Base-by-base conservation (phyloP, 1,284 basidiomycete genomes). In the Heterobasidion occidentale region DNA sequence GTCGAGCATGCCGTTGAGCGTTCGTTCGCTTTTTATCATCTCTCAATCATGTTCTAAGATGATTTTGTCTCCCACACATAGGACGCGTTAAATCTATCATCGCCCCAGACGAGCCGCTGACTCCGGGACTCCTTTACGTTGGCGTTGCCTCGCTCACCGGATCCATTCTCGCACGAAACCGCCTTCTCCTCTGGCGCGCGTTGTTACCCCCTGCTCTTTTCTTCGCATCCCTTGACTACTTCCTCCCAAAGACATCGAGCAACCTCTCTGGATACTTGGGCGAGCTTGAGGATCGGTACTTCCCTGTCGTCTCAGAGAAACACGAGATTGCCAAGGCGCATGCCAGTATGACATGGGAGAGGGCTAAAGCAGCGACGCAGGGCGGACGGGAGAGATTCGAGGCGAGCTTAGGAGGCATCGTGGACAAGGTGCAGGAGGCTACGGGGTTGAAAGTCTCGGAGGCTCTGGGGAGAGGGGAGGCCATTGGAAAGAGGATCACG, bases 81-180 rank as follows among this genome's bases (percentile, higher is more conserved):
- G 92, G 76, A 59, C 85, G 91, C 59, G 76, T 96, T 49, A 94
- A 94, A 70, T 80, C 86, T 6, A 80, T 97, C 63, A 73, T 91
- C 27, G 84, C 90, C 1, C 79, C 84, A 1, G 77, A 88, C 53
- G 94, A 98, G 73, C 76, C 85, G 1, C 79, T 97, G 44, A 94
- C 87, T 7, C 94, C 94, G 1, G 91, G 89, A 17, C 67, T 89
- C 11, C 84, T 95, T 58, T 95, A 94, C 73, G 86, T 93, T 56
- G 91, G 92, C 51, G 83, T 98, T 45, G 86, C 92, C 1, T 86
- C 92, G 3, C 83, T 98, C 50, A 89, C 90, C 0, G 91, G 90
- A 1, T 92, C 91, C 56, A 87, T 98, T 63, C 69, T 97, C 56
- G 83, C 90, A 0, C 86, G 94, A 45, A 88, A 87, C 60, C 86